phyloP scores from a whole-genome alignment of 208 protist species.

The Leishmania arabica region DNA sequence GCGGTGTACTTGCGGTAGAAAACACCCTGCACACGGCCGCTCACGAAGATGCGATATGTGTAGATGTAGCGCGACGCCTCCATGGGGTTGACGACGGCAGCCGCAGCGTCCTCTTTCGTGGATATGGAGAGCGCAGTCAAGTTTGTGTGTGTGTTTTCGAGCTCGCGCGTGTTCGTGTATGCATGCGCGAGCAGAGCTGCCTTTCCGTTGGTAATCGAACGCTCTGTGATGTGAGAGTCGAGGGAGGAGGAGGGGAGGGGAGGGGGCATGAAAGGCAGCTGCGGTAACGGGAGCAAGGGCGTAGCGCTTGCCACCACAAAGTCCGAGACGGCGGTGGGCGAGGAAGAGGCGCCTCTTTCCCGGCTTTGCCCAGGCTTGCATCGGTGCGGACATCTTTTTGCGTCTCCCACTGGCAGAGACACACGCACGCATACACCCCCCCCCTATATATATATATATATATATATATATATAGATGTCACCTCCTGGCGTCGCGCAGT shows the following conservation, averaged over 20 bases:
- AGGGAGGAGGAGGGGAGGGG: too few species aligned
- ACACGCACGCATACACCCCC: background rate
- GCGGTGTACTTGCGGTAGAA: conserved; percentile 89
- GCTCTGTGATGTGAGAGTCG: background rate
- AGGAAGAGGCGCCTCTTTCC: background rate
- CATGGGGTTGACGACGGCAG: background rate
- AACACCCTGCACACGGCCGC: conserved; percentile 88
- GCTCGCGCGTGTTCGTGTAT: background rate
- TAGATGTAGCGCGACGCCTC: background rate
- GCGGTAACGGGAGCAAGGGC: background rate
- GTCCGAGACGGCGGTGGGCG: background rate
- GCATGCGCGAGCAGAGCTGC: background rate
- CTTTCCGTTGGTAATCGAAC: background rate
- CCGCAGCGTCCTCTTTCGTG: background rate
- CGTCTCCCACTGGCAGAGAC: background rate
- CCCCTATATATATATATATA: background rate
- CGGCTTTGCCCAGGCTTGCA: background rate
- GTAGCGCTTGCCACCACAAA: conserved; percentile 3
- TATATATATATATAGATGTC: background rate
- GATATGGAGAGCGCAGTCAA: background rate
- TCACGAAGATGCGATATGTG: conserved; percentile 64
- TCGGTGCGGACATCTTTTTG: background rate
- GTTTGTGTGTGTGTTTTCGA: background rate
- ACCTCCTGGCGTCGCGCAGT: background rate
- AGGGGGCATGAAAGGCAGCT: background rate